Base-by-base conservation (phyloP, 176 grass and related monocot genomes). In the Stipa capillata region DNA sequence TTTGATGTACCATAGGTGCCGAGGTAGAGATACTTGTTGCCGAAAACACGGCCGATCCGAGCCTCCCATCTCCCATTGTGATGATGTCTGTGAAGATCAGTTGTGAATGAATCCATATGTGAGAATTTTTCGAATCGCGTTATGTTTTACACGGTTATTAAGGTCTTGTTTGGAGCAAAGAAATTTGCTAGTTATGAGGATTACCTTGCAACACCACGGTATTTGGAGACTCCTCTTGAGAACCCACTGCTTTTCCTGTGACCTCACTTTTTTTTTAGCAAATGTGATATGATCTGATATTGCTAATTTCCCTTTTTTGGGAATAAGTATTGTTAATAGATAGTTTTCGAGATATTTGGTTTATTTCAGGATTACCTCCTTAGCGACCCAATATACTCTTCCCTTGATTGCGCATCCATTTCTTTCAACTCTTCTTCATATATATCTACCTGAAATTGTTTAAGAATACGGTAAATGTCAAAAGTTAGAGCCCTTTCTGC, bases 161-260 rank as follows among this genome's bases (percentile, higher is more conserved):
- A 68, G 25, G 5, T 44, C 3, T 6, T 5, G 2, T 59, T 28
- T 39, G 3, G 21, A 48, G 28, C 2, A 16, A 11, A 52, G 8
- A 20, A 60, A 47, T 34, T 34, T 44, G 8, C 5, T 45, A n/a
- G 4, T 2, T 4, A 12, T 34, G 21, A 34, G 1, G 0, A 20
- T 67, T 81, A 94, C 92, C 92, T 94, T 5, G 92, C 92, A 14
- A 94, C 92, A 0, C 92, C 92, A 33, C 92, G 69, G 73, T 94
- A 94, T 49, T 94, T 94, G 0, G 92, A 94, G 47, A 94, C 89
- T 11, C 92, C 92, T 84, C 92, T 89, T 0, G 92, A 94, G 77
- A 94, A 94, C 0, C 92, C 92, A 49, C 92, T 91, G 81, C 92
- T 94, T 82, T 89, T 94, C 89, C 92, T 94, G 89, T 79, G 40